These are phyloP conservation scores for Gillenia trifoliata DNA, from an alignment of 306 rosid genomes.

Conservation along the genomic window DNA sequence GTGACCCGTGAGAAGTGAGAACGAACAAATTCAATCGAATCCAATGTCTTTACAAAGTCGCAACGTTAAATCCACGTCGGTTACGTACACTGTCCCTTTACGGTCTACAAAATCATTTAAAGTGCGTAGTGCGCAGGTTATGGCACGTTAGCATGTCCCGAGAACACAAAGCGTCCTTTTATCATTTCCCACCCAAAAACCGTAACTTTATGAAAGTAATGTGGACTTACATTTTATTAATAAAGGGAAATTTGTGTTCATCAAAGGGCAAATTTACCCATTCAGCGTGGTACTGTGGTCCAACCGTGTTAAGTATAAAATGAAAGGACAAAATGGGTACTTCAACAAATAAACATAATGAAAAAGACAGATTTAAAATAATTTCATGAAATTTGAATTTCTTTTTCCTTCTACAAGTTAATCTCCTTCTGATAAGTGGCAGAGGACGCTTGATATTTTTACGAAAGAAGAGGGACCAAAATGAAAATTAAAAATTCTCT, in stretches of 20 bases:
- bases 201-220: neutral
- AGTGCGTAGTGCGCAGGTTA: neutral
- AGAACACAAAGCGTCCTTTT: neutral
- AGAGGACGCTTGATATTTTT: neutral
- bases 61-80: neutral
- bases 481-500: conserved; percentile 13
- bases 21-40: no score
- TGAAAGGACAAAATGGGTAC: neutral
- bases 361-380: neutral
- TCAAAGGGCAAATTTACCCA: neutral
- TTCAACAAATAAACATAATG: neutral
- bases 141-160: neutral
- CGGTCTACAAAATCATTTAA: neutral
- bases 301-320: no score
- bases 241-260: no score
- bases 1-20: neutral
- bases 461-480: conserved; percentile 26
- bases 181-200: neutral
- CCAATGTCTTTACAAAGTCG: neutral
- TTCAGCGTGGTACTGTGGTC: neutral
- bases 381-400: conserved; percentile 2
- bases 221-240: neutral
- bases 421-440: neutral
- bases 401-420: conserved; percentile 21
- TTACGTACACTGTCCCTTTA: neutral